Evolutionary conservation across 257 asterid species (phyloP).

Genomic region (Plectranthus barbatus): DNA sequence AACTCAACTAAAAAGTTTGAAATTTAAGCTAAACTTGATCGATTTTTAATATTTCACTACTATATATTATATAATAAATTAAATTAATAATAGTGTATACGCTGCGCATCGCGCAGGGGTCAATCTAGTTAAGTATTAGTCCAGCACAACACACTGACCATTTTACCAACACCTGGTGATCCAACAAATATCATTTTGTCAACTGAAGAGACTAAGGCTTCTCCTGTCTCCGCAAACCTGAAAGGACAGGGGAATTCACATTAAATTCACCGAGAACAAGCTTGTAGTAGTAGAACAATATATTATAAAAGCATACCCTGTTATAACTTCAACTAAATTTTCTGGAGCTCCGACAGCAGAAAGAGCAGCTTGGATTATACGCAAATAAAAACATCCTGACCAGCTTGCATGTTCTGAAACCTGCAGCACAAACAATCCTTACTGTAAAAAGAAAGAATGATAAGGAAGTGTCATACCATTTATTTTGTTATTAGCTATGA

Average conservation of each 20-base stretch:
- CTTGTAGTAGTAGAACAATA: constrained; percentile 5
- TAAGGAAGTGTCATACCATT: neutral
- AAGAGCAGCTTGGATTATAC: constrained; percentile 92
- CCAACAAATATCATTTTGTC: constrained; percentile 96
- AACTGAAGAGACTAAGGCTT: constrained; percentile 83
- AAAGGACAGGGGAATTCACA: constrained; percentile 19
- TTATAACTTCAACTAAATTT: constrained; percentile 91
- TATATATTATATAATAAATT: too few relatives aligned
- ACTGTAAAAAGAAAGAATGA: constrained; percentile 15
- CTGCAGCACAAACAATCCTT: constrained; percentile 29
- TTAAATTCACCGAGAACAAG: constrained; percentile 18
- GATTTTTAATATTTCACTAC: too few relatives aligned
- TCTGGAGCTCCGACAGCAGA: constrained; percentile 99
- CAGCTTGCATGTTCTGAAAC: constrained; percentile 99
- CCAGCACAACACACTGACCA: constrained; percentile 38
- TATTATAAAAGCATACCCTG: constrained; percentile 60
- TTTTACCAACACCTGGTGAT: constrained; percentile 95
- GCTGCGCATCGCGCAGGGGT: too few relatives aligned
- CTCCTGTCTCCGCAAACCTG: constrained; percentile 99
- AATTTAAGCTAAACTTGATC: too few relatives aligned
- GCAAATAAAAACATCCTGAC: constrained; percentile 96
- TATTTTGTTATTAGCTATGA: neutral
- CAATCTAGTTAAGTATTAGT: too few relatives aligned
- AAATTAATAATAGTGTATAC: too few relatives aligned
- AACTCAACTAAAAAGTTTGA: too few relatives aligned